Conservation (phyloP, 2,329 filamentous ascomycete genomes). For the Beauveria sp. region DNA sequence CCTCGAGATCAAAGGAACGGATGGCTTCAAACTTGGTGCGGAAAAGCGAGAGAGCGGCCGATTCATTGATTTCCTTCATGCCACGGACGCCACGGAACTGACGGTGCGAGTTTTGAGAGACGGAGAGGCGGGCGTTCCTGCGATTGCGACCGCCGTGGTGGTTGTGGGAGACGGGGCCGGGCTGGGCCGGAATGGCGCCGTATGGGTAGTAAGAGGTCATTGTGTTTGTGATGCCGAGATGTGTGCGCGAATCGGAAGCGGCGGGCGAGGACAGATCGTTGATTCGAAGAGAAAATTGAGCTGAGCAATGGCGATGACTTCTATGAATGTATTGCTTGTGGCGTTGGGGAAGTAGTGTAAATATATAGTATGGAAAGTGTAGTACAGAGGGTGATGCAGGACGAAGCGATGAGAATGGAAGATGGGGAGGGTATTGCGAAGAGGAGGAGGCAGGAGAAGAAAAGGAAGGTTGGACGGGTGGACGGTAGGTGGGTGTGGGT, state of each 20-base stretch:
- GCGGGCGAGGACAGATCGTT: neutral
- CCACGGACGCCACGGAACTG: constrained; percentile 79
- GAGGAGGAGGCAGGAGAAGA: constrained; percentile 8
- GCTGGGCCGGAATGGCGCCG: constrained; percentile 50
- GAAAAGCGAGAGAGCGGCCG: constrained; percentile 68
- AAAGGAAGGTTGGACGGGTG: constrained; percentile 9
- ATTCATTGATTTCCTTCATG: constrained; percentile 78
- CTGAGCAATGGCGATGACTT: neutral
- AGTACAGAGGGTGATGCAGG: neutral
- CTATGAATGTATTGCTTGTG: neutral
- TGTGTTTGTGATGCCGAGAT: constrained; percentile 21
- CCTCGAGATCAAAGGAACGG: constrained; percentile 89
- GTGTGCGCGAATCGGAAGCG: neutral
- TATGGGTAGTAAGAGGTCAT: constrained; percentile 61
- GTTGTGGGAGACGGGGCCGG: constrained; percentile 49
- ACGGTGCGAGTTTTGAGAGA: constrained; percentile 75
- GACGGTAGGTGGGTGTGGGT: constrained; percentile 5
- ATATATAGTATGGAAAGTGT: constrained; percentile 8
- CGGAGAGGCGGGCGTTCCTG: constrained; percentile 70
- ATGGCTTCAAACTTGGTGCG: constrained; percentile 84
- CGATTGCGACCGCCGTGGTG: constrained; percentile 81
- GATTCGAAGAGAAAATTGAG: neutral
- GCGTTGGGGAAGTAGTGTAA: neutral
- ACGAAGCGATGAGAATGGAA: constrained; percentile 1
- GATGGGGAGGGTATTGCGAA: neutral